Percentiles rank a stretch among this genome's conserved stretches.
phyloP scores from a whole-genome alignment of 1,139 yeast species.

The Suhomyces wounanorum region DNA sequence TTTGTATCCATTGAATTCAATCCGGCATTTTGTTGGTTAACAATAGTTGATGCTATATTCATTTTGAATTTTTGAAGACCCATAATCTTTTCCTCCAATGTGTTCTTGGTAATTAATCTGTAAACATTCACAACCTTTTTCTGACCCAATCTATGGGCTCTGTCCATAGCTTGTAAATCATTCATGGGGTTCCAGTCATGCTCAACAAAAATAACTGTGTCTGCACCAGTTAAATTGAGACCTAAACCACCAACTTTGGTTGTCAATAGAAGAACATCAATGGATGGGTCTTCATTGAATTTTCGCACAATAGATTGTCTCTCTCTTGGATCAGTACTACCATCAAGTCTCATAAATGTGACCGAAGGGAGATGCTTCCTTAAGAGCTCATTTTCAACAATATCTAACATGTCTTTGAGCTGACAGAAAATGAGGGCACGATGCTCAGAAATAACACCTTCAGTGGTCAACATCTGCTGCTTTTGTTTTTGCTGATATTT shows the following conservation, averaged over 20 bases:
- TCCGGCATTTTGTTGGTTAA: slow-evolving; percentile 95
- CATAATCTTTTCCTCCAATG: slow-evolving; percentile 97
- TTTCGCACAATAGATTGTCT: slow-evolving; percentile 90
- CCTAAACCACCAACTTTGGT: slow-evolving; percentile 99
- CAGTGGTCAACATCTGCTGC: slow-evolving; percentile 46
- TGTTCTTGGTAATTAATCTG: slow-evolving; percentile 86
- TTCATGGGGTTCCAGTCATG: slow-evolving; percentile 99
- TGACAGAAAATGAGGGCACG: slow-evolving; percentile 96
- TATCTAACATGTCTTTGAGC: slow-evolving; percentile 94
- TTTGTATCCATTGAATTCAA: slow-evolving; percentile 95
- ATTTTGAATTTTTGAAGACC: slow-evolving; percentile 96
- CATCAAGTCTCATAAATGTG: slow-evolving; percentile 93
- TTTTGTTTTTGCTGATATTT: slow-evolving; percentile 31
- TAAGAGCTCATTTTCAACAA: slow-evolving; percentile 88
- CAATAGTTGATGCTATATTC: slow-evolving; percentile 95
- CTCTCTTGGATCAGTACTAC: slow-evolving; percentile 89
- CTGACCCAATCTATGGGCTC: slow-evolving; percentile 98
- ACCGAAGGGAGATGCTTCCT: slow-evolving; percentile 86
- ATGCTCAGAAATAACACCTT: slow-evolving; percentile 90
- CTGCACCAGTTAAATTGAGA: slow-evolving; percentile 95
- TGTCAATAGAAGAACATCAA: slow-evolving; percentile 86
- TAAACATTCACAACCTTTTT: slow-evolving; percentile 96
- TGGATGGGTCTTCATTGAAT: slow-evolving; percentile 95
- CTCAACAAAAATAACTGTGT: slow-evolving; percentile 96
- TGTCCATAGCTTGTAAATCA: slow-evolving; percentile 98